Percentiles rank a stretch among this genome's conserved stretches.
phyloP scores from a whole-genome alignment of 495 filamentous ascomycete species.

The Tuber indicum region DNA sequence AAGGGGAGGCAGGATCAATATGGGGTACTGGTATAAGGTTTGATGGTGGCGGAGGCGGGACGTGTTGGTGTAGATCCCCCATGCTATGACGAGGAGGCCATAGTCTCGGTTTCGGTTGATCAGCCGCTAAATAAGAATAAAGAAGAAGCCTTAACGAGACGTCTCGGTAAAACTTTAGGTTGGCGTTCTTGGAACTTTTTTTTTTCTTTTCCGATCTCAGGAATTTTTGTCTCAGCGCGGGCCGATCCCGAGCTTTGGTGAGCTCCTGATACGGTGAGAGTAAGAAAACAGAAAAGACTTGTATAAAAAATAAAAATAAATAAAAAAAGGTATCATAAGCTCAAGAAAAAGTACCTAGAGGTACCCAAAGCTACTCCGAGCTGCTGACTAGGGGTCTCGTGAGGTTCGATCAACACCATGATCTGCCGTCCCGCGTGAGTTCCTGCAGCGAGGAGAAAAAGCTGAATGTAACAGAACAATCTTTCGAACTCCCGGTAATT shows the following conservation, averaged over 20 bases:
- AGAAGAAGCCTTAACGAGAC: slow-evolving; percentile 11
- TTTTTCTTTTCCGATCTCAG: not conserved
- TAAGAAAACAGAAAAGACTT: not conserved
- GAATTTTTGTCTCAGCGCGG: slow-evolving; percentile 29
- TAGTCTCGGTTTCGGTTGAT: slow-evolving; percentile 35
- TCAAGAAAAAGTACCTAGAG: not conserved
- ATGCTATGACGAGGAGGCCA: slow-evolving; percentile 36
- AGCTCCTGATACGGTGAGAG: not conserved
- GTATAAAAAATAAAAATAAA: not conserved
- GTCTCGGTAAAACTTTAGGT: slow-evolving; percentile 25
- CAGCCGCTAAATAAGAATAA: slow-evolving; percentile 25
- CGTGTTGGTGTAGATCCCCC: slow-evolving; percentile 14
- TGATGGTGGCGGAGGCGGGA: not conserved
- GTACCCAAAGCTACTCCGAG: slow-evolving; percentile 1
- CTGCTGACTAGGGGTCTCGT: slow-evolving; percentile 23
- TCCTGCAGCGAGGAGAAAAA: slow-evolving; percentile 24
- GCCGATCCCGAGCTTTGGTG: slow-evolving; percentile 28
- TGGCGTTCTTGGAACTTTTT: not conserved
- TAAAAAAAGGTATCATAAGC: not conserved
- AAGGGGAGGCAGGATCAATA: slow-evolving; percentile 17
- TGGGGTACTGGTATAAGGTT: not conserved
- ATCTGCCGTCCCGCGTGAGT: slow-evolving; percentile 26
- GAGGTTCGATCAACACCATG: slow-evolving; percentile 27
- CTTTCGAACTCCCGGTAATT: slow-evolving; percentile 26
- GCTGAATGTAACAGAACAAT: slow-evolving; percentile 23